A percentile compares a stretch with the other conserved stretches of the same genome.
Conservation (phyloP, 2,329 filamentous ascomycete species). For the Colletotrichum tabaci region DNA sequence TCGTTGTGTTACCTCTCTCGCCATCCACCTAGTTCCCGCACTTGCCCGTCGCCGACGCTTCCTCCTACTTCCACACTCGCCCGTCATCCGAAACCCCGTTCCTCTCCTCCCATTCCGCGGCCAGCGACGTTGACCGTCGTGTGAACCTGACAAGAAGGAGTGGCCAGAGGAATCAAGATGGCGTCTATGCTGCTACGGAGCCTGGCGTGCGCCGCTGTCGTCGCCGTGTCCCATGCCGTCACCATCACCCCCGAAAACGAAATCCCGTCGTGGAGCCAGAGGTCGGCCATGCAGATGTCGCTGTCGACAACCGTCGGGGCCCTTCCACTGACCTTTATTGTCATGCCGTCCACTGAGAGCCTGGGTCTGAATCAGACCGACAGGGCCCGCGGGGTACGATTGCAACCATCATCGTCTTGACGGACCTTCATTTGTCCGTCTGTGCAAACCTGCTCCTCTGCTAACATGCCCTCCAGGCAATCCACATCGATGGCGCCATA, state of each 20-base stretch:
- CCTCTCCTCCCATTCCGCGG: conserved; percentile 39
- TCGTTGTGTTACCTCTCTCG: conserved; percentile 15
- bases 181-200: conserved; percentile 50
- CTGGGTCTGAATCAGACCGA: conserved; percentile 60
- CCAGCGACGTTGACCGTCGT: conserved; percentile 57
- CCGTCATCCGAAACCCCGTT: conserved; percentile 15
- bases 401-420: background rate
- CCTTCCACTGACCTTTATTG: conserved; percentile 54
- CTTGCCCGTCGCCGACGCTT: conserved; percentile 9
- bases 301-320: conserved; percentile 49
- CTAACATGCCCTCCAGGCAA: conserved; percentile 51
- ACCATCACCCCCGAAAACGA: conserved; percentile 51
- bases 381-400: conserved; percentile 54
- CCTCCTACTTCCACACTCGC: background rate
- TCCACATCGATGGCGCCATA: conserved; percentile 62
- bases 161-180: conserved; percentile 46
- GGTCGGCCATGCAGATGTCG: conserved; percentile 59
- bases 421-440: background rate
- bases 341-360: conserved; percentile 61
- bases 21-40: conserved; percentile 12
- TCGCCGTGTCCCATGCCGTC: conserved; percentile 53
- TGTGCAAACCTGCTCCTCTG: background rate
- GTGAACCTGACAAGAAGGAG: conserved; percentile 36
- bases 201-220: conserved; percentile 51
- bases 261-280: conserved; percentile 56